phyloP scores from a whole-genome alignment of 2,329 filamentous ascomycete species.

The Neonectria faginata region DNA sequence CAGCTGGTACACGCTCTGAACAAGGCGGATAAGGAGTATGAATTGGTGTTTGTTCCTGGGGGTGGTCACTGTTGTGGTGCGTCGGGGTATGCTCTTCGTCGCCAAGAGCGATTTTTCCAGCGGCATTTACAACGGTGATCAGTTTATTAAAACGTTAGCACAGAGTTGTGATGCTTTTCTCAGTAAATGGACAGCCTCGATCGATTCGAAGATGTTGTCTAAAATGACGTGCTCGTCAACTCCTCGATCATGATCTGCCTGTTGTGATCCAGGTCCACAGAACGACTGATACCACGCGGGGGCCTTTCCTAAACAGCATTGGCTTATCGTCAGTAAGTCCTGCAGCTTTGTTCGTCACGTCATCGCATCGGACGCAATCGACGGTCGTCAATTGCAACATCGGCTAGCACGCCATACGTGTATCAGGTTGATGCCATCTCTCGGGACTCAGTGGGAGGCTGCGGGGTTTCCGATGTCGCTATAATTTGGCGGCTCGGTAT shows the following conservation, averaged over 20 bases:
- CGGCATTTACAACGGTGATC: slow-evolving; percentile 28
- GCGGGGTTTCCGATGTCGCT: slow-evolving; percentile 12
- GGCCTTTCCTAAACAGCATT: neutral
- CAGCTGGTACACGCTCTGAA: slow-evolving; percentile 46
- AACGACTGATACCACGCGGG: neutral
- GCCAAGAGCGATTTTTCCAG: slow-evolving; percentile 35
- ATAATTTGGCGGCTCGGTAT: neutral
- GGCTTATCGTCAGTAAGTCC: neutral
- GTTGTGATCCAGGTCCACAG: neutral
- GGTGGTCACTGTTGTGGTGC: slow-evolving; percentile 37
- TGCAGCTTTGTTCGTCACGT: neutral
- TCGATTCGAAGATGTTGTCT: neutral
- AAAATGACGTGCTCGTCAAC: neutral
- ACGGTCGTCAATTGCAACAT: neutral
- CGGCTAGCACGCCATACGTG: slow-evolving; percentile 6
- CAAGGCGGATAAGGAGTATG: slow-evolving; percentile 45
- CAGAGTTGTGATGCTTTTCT: neutral
- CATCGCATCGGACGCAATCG: neutral
- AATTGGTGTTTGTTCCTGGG: slow-evolving; percentile 45
- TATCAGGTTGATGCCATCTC: slow-evolving; percentile 3
- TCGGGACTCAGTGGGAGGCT: neutral
- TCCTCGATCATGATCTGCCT: neutral
- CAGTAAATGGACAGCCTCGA: neutral
- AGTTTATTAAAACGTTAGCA: neutral
- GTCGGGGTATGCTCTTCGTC: slow-evolving; percentile 33